Base-by-base conservation (phyloP, 2,329 filamentous ascomycete genomes). In the Epichloe sibirici region DNA sequence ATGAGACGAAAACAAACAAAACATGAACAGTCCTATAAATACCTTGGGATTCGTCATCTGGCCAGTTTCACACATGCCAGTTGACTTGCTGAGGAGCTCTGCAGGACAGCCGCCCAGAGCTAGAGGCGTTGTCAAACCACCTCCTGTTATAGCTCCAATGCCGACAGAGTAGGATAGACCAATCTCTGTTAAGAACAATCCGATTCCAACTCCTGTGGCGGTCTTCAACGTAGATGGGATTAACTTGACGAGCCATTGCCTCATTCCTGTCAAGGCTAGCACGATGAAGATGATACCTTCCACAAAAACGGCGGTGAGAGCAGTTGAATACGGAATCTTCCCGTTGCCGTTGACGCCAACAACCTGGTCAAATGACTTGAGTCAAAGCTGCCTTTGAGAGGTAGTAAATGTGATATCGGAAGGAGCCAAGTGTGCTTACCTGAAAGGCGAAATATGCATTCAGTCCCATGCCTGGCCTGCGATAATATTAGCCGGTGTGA, bases 121-220 rank as follows among this genome's bases (percentile, higher is more conserved):
- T 34, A 93, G 74, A 0, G 90, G 89, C 0, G 87, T 90, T 1
- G 78, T 73, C 23, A 66, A 66, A 12, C 65, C 66, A 4, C 80
- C 80, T 31, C 88, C 88, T 0, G 86, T 89, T 56, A 95, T 83
- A 35, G 87, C 77, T 15, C 90, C 89, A 60, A 95, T 90, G 52
- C 90, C 90, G 45, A 86, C 82, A 23, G 82, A 83, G 65, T 93
- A 93, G 0, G 86, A 88, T 57, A 85, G 73, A 2, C 81, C 81
- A 55, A 82, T 81, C 56, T 82, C 74, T 0, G 81, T 82, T 25
- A 85, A 69, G 57, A 83, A 83, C 39, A 84, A 69, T 3, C 81
- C 81, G 40, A 85, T 84, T 2, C 81, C 81, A 4, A 83, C 81
- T 21, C 81, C 81, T 23, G 78, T 82, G 11, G 81, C 81, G 1